phyloP scores from a whole-genome alignment of 768 basidiomycete genomes.

The Mycena pura region DNA sequence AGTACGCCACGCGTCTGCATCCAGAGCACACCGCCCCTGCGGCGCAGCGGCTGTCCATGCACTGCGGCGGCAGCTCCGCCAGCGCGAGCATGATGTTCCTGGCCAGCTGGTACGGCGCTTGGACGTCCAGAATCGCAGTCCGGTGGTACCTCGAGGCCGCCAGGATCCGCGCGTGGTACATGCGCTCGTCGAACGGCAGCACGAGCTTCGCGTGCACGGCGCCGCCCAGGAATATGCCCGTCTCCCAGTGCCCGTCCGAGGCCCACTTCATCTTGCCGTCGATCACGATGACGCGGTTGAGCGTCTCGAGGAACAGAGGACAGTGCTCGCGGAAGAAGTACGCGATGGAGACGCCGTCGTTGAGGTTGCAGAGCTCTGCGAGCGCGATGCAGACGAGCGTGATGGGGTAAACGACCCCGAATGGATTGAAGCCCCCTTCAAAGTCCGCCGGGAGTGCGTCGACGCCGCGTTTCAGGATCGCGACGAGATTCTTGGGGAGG shows the following conservation, averaged over 20 bases:
- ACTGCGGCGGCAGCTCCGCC: slow-evolving; percentile 16
- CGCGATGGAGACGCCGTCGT: slow-evolving; percentile 17
- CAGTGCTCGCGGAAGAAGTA: slow-evolving; percentile 21
- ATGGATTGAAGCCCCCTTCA: neutral
- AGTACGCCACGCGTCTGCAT: slow-evolving; percentile 17
- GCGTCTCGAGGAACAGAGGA: slow-evolving; percentile 12
- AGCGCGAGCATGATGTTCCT: slow-evolving; percentile 16
- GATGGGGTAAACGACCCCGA: slow-evolving; percentile 15
- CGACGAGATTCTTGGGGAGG: slow-evolving; percentile 20
- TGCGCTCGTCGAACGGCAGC: slow-evolving; percentile 18
- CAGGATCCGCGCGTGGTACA: slow-evolving; percentile 10
- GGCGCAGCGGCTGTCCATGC: slow-evolving; percentile 7
- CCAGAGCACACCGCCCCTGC: slow-evolving; percentile 6
- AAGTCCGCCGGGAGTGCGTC: slow-evolving; percentile 15
- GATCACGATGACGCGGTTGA: slow-evolving; percentile 13
- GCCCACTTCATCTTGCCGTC: neutral
- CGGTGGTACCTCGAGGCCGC: neutral
- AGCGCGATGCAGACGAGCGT: slow-evolving; percentile 14
- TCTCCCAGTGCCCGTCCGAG: neutral
- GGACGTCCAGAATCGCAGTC: slow-evolving; percentile 2
- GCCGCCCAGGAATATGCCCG: neutral
- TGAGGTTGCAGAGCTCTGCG: neutral
- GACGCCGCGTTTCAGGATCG: slow-evolving; percentile 18
- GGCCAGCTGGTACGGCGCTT: slow-evolving; percentile 16
- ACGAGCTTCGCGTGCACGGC: slow-evolving; percentile 17